Percentiles rank a stretch among this genome's conserved stretches.
Conservation (phyloP, 164 flowering plant genomes). For the Euptelea pleiosperma region DNA sequence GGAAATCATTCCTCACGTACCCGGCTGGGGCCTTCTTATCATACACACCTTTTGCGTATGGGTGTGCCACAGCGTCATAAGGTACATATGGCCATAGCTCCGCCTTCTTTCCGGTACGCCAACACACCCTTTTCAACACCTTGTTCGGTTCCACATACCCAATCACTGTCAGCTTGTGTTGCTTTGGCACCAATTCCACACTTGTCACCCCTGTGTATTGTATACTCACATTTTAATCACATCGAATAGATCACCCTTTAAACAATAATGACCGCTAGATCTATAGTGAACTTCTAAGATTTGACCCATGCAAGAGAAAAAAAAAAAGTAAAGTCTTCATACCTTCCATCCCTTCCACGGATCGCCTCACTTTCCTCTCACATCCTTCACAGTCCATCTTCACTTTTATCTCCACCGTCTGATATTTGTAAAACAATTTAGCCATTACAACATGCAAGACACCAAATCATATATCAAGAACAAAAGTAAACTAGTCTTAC, state of each 20-base stretch:
- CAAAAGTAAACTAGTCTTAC: no score
- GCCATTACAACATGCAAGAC: no score
- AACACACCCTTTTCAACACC: slow-evolving; percentile 61
- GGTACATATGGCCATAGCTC: slow-evolving; percentile 97
- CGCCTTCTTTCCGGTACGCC: slow-evolving; percentile 80
- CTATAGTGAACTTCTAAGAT: no score
- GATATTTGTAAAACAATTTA: slow-evolving; percentile 13
- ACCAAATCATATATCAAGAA: no score
- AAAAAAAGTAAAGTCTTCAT: neutral
- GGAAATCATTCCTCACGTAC: slow-evolving; percentile 51
- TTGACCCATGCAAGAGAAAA: neutral
- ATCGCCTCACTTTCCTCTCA: slow-evolving; percentile 60
- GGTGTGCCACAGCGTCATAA: slow-evolving; percentile 74
- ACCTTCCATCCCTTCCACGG: slow-evolving; percentile 80
- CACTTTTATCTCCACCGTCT: slow-evolving; percentile 93
- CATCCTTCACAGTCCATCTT: slow-evolving; percentile 95
- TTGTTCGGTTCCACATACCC: slow-evolving; percentile 81
- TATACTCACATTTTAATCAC: neutral
- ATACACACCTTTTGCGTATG: slow-evolving; percentile 80
- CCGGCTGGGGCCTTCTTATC: slow-evolving; percentile 94
- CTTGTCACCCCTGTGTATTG: slow-evolving; percentile 57
- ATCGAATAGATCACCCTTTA: neutral
- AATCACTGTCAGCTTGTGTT: slow-evolving; percentile 66
- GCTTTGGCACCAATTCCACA: slow-evolving; percentile 60
- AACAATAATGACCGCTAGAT: neutral